These are phyloP conservation scores for Violaceomyces palustris DNA, from an alignment of 1,284 basidiomycete genomes.

Conservation along the genomic window DNA sequence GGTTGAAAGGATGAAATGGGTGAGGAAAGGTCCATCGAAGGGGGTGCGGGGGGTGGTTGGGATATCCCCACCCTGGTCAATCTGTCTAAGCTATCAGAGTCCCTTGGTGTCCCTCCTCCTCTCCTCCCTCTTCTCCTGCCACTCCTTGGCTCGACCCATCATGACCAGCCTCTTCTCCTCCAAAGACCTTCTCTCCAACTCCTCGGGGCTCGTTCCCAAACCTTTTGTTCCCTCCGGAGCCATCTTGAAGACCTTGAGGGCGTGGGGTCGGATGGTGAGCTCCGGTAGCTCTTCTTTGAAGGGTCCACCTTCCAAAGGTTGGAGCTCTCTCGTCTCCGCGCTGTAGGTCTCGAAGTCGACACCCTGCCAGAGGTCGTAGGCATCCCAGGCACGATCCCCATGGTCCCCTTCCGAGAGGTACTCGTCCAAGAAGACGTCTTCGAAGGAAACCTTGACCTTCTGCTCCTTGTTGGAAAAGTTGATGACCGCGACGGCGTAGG, in stretches of 20 bases:
- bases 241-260: conserved; percentile 13
- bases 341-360: conserved; percentile 10
- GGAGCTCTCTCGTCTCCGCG: not conserved
- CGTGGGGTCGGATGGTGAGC: conserved; percentile 8
- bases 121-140: no score
- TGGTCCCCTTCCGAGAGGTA: conserved; percentile 9
- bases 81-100: no score
- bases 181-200: no score
- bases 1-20: no score
- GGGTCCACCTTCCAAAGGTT: conserved; percentile 5
- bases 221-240: no score
- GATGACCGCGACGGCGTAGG: conserved; percentile 22
- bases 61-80: no score
- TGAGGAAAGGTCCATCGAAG: no score
- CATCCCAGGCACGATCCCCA: conserved; percentile 5
- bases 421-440: conserved; percentile 17
- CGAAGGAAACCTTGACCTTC: conserved; percentile 12
- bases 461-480: conserved; percentile 15
- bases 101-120: no score
- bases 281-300: conserved; percentile 5
- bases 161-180: no score
- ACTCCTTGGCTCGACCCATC: no score
- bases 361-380: conserved; percentile 16
- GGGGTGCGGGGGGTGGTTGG: no score
- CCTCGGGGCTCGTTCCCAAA: no score